Evolutionary conservation across 108 stramenopile species (phyloP), one percentile per base, ranked within the genome.

Genomic region (Halocafeteria seosinensis): DNA sequence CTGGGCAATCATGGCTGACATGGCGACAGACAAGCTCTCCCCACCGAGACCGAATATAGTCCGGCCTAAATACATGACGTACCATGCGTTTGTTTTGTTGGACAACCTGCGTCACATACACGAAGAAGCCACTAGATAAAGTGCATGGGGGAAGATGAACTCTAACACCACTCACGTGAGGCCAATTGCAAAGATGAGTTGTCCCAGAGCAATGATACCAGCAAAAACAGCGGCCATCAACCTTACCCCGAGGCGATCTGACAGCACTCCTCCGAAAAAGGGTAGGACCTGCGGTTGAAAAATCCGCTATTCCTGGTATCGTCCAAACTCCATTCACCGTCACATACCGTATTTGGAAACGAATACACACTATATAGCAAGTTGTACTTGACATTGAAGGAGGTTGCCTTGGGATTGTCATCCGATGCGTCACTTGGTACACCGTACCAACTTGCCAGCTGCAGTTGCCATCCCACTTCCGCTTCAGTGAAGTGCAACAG

Each of bases 31-130:
- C 21, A 81, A 25, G 0, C 61, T 68, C 63, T 85, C 85, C 3
- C 77, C 82, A 0, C 85, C 85, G 2, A 83, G 52, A 4, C 85
- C 85, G 52, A 71, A 83, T 27, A 85, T 38, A 27, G 73, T 50
- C 38, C 81, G 42, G 37, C 85, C 85, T 17, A 78, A 1, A 8
- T 75, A 66, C 80, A 85, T 83, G 32, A 83, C 0, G 17, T 28
- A 5, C 79, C 78, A 85, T 26, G 29, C 55, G 52, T 73, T 59
- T 30, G 4, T 13, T 12, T 2, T 28, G 31, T 11, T 36, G 9
- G 3, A 11, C 5, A 30, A 11, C n/a, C n/a, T n/a, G n/a, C n/a
- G n/a, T n/a, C n/a, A n/a, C n/a, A n/a, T n/a, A n/a, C n/a, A n/a
- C n/a, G n/a, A n/a, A n/a, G n/a, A n/a, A n/a, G n/a, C n/a, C n/a